A percentile compares a stretch with the other conserved stretches of the same genome.
These are phyloP conservation scores for Flaveria trinervia DNA, from an alignment of 129 eudicot genomes.

Conservation along the genomic window DNA sequence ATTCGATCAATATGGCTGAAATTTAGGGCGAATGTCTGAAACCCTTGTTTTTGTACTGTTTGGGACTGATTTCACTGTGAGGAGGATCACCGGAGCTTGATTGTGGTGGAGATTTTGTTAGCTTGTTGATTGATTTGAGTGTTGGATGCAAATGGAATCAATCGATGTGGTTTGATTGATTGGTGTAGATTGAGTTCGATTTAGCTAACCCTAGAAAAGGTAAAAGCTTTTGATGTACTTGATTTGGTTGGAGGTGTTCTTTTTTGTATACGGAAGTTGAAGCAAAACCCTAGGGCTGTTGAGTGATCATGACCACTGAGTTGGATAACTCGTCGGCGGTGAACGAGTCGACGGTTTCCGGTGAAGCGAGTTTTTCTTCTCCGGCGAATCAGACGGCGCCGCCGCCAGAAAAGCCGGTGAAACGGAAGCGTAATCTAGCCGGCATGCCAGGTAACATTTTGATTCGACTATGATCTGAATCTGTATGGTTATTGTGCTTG, in stretches of 20 bases:
- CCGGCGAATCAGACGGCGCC: conserved; percentile 54
- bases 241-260: conserved; percentile 16
- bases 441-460: conserved; percentile 87
- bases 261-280: conserved; percentile 4
- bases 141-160: conserved; percentile 27
- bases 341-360: conserved; percentile 68
- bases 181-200: conserved; percentile 13
- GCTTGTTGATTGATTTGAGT: conserved; percentile 36
- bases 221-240: conserved; percentile 20
- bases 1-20: conserved; percentile 19
- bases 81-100: conserved; percentile 16
- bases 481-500: conserved; percentile 3
- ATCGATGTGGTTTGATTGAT: conserved; percentile 55
- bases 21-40: conserved; percentile 36
- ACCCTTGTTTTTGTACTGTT: conserved; percentile 30
- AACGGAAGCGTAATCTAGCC: conserved; percentile 88
- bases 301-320: conserved; percentile 49
- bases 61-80: conserved; percentile 19
- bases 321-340: conserved; percentile 50
- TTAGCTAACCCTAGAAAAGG: conserved; percentile 39
- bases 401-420: conserved; percentile 41
- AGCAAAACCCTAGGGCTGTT: conserved; percentile 19
- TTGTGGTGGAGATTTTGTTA: conserved; percentile 34
- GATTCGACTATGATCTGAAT: neutral
- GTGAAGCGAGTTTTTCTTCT: conserved; percentile 71